Evolutionary conservation across 495 filamentous ascomycete species (phyloP), one percentile per base, ranked within the genome.

Genomic region (Antarctomyces pellizariae): DNA sequence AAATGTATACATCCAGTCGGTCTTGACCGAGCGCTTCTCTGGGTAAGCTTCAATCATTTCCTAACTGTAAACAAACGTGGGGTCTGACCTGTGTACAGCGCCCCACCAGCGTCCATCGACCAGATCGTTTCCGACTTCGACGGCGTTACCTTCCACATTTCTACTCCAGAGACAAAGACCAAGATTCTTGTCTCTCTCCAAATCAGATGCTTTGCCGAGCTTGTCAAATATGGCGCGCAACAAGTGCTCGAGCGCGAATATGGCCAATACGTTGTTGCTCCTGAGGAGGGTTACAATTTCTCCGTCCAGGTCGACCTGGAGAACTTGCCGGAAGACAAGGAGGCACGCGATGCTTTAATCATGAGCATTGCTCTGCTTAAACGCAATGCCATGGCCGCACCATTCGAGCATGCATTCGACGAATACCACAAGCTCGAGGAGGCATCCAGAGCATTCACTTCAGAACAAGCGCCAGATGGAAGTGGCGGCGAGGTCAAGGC

Each of bases 101-200:
- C 75, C 36, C 53, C 75, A 25, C 82, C 78, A 23, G 63, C 68
- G 23, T 74, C 73, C 42, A 84, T 99, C 52, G 89, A 95, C 53
- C 86, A 99, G 55, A 72, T 89, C 30, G 83, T 86, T 23, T 93
- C 83, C 38, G 86, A 99, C 47, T 99, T 99, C 46, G 86, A 99
- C 48, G 80, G 80, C 37, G 84, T 92, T 29, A 86, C 73, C 33
- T 99, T 93, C 53, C 86, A 99, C 50, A 71, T 99, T 35, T 93
- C 82, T 15, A 99, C 86, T 5, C 89, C 82, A 16, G 78, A 92
- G 42, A 56, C 69, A 29, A 93, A 90, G 59, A 67, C 78, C 21
- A 75, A 82, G 52, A 92, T 95, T 40, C 61, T 86, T 24, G 67
- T 99, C 20, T 93, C 84, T 13, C 75, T 99, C 40, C 60, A 76